Evolutionary conservation across 2,329 filamentous ascomycete genomes (phyloP).

Genomic region (Tothia fuscella): DNA sequence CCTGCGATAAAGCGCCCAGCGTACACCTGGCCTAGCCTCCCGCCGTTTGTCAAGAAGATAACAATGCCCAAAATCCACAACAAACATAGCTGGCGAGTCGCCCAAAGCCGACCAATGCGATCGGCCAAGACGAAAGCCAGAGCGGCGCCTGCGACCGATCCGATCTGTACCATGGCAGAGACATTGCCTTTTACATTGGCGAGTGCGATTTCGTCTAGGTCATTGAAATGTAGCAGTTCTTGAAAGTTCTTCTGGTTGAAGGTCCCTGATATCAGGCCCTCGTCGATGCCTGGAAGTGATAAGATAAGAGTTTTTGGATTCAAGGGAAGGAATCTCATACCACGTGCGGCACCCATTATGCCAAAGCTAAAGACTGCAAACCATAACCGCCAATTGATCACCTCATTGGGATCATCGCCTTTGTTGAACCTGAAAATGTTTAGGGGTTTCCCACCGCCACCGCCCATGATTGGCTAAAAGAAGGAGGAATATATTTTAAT

Average conservation of each 20-base stretch:
- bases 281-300: no score
- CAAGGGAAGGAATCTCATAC: no score
- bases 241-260: conserved; percentile 28
- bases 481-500: no score
- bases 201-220: conserved; percentile 21
- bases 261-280: conserved; percentile 63
- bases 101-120: conserved; percentile 31
- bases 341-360: conserved; percentile 64
- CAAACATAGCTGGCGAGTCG: conserved; percentile 28
- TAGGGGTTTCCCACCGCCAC: neutral
- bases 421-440: neutral
- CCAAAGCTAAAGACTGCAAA: conserved; percentile 57
- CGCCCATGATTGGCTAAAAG: no score
- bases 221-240: conserved; percentile 19
- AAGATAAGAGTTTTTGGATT: no score
- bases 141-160: conserved; percentile 58
- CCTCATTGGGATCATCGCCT: conserved; percentile 30
- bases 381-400: conserved; percentile 69
- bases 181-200: conserved; percentile 49
- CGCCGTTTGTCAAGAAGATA: conserved; percentile 28
- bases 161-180: conserved; percentile 70
- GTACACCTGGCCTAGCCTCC: conserved; percentile 40
- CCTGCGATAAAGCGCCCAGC: conserved; percentile 9
- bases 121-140: conserved; percentile 42
- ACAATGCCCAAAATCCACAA: conserved; percentile 30